These are phyloP conservation scores for Verticillium dahliae DNA, from an alignment of 2,329 filamentous ascomycete genomes.

Conservation along the genomic window DNA sequence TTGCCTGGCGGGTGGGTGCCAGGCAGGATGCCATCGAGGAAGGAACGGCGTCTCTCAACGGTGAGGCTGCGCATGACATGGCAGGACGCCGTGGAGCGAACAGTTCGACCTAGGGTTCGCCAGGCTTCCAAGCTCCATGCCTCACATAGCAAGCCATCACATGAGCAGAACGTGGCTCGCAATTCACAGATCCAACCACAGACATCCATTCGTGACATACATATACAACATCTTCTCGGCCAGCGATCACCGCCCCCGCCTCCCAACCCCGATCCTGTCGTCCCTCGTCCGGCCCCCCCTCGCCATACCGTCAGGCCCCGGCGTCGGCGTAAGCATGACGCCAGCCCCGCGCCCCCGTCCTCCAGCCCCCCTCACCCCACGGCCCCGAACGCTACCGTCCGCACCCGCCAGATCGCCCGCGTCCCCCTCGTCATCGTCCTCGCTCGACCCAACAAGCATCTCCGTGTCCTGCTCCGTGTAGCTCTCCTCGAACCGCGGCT, in stretches of 20 bases:
- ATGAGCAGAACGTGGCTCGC: too few relatives aligned
- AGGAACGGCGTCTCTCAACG: too few relatives aligned
- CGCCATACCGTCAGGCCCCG: slow-evolving; percentile 13
- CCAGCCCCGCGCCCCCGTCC: slow-evolving; percentile 8
- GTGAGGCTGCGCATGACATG: too few relatives aligned
- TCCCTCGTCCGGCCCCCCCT: slow-evolving; percentile 21
- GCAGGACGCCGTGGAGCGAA: too few relatives aligned
- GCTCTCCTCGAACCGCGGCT: slow-evolving; percentile 8
- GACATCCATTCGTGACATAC: neutral
- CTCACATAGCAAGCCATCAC: too few relatives aligned
- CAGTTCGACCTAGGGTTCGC: too few relatives aligned
- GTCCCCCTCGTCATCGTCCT: slow-evolving; percentile 7
- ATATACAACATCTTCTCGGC: neutral
- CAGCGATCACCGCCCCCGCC: slow-evolving; percentile 7
- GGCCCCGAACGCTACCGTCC: slow-evolving; percentile 3
- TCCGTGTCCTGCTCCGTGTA: slow-evolving; percentile 10
- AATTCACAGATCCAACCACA: neutral
- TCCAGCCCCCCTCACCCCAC: slow-evolving; percentile 11
- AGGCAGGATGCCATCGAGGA: too few relatives aligned
- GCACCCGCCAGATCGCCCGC: slow-evolving; percentile 3
- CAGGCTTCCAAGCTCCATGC: too few relatives aligned
- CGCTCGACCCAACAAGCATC: slow-evolving; percentile 6
- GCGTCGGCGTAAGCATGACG: slow-evolving; percentile 16
- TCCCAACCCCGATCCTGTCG: slow-evolving; percentile 29
- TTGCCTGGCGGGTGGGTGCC: too few relatives aligned